These are phyloP conservation scores for Trichophyton benhamiae DNA, from an alignment of 2,329 filamentous ascomycete genomes.

Conservation along the genomic window DNA sequence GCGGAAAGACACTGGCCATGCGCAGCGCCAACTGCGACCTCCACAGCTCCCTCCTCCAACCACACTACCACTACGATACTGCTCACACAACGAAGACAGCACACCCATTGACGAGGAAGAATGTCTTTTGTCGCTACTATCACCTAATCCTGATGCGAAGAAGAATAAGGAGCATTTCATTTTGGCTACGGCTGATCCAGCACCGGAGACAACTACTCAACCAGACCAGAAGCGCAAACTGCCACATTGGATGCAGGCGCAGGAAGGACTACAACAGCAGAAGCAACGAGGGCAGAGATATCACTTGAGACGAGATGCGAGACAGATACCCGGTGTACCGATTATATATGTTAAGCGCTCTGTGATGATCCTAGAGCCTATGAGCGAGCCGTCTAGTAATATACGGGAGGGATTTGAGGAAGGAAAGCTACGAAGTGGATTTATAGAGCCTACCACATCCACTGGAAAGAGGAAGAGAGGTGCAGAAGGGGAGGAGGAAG, in stretches of 20 bases:
- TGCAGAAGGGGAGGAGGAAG: constrained; percentile 13
- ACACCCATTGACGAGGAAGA: constrained; percentile 33
- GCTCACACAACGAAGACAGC: constrained; percentile 34
- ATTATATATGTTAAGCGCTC: constrained; percentile 41
- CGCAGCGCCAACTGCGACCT: constrained; percentile 28
- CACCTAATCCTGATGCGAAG: constrained; percentile 25
- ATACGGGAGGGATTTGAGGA: constrained; percentile 34
- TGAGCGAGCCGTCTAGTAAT: constrained; percentile 33
- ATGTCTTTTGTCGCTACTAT: constrained; percentile 35
- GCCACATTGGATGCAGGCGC: constrained; percentile 15
- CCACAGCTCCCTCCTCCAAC: constrained; percentile 35
- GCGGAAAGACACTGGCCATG: constrained; percentile 13
- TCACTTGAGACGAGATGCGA: constrained; percentile 29
- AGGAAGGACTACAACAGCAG: constrained; percentile 12
- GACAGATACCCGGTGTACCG: constrained; percentile 37
- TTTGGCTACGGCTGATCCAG: constrained; percentile 31
- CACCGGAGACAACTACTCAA: not conserved
- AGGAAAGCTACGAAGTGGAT: constrained; percentile 35
- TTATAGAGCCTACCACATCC: constrained; percentile 21
- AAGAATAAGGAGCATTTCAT: constrained; percentile 40
- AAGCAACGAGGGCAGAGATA: constrained; percentile 19
- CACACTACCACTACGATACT: constrained; percentile 35
- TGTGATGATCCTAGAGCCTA: constrained; percentile 39
- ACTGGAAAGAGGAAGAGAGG: constrained; percentile 25
- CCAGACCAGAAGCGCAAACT: constrained; percentile 15